Conservation (phyloP, 2,329 filamentous ascomycete species). For the Akanthomyces muscarius region DNA sequence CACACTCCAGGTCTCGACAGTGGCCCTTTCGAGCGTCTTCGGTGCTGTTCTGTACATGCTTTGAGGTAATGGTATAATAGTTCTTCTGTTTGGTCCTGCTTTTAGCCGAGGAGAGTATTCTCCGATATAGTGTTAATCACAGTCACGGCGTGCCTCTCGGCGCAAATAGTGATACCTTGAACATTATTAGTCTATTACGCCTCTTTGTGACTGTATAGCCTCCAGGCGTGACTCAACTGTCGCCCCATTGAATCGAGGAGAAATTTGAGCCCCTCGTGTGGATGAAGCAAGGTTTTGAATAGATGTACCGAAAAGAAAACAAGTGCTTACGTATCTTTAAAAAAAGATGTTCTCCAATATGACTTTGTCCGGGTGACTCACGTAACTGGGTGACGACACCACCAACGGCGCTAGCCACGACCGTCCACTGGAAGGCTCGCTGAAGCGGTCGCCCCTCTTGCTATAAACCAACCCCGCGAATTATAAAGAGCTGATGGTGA, state of each 20-base stretch:
- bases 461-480: not conserved
- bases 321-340: not conserved
- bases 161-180: not conserved
- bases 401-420: not conserved
- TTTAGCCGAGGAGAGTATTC: not conserved
- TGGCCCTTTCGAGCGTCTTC: slow-evolving; percentile 20
- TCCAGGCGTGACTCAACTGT: not conserved
- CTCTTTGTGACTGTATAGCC: not conserved
- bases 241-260: too few relatives aligned
- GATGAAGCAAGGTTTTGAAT: not conserved
- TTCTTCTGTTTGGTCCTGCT: not conserved
- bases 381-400: not conserved
- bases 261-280: not conserved
- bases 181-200: not conserved
- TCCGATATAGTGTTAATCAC: not conserved
- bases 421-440: not conserved
- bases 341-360: slow-evolving; percentile 7
- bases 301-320: not conserved
- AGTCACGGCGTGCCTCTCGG: not conserved
- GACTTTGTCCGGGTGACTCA: slow-evolving; percentile 17
- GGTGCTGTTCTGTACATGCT: slow-evolving; percentile 22
- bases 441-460: not conserved
- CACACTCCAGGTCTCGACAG: slow-evolving; percentile 20
- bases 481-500: not conserved
- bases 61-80: slow-evolving; percentile 8